Evolutionary conservation across 2,329 filamentous ascomycete species (phyloP), one percentile per base, ranked within the genome.

Genomic region (Fusarium sp.): DNA sequence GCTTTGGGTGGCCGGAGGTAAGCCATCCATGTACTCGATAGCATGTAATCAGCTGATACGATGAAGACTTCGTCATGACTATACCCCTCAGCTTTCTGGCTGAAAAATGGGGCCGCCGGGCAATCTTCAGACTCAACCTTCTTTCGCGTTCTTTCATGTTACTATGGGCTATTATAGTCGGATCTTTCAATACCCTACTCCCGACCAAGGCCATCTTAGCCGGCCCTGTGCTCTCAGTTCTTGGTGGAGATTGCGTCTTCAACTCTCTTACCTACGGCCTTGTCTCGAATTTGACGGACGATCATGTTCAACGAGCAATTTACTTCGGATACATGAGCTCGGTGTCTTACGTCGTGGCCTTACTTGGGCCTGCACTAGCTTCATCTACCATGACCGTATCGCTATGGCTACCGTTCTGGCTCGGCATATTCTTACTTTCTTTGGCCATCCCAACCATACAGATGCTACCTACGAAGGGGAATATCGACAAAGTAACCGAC

Each of bases 301-400:
- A 86, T 55, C 79, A 81, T 48, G 80, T 84, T 10, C 77, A 82
- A 78, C 84, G 85, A 12, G 84, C 85, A 14, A 84, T 84, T 5
- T 86, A 85, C 71, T 87, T 87, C 72, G 85, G 84, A 37, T 86
- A 85, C 76, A 84, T 86, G 79, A 85, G 84, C 71, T 85, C 85
- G 7, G 76, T 86, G 10, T 81, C 84, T 5, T 86, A 86, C 54
- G 81, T 86, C 1, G 83, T 86, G 19, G 82, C 82, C 4, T 79
- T 86, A 21, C 78, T 85, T 5, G 85, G 85, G 0, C 85, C 85
- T 1, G 84, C 84, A 0, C 73, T 87, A 18, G 84, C 85, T 10
- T 83, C 84, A 3, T 80, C 80, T 5, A 83, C 83, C 14, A 87
- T 87, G 85, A 81, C 78, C 7, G 4, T 82, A 10, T 70, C 80